Base-by-base conservation (phyloP, 306 rosid genomes). In the Citrullus amarus region DNA sequence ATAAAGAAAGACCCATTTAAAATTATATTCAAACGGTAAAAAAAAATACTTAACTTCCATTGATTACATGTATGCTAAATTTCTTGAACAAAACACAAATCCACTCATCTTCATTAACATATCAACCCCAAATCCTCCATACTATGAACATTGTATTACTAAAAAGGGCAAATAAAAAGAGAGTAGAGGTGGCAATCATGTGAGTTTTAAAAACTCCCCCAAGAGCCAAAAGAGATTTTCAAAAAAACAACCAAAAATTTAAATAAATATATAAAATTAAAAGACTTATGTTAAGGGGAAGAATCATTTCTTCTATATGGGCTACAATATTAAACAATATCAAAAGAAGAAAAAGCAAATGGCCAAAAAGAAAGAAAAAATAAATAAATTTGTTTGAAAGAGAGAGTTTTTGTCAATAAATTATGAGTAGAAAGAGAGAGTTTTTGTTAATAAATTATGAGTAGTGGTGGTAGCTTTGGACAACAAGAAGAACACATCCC, bases 401-500 rank as follows among this genome's bases (percentile, higher is more conserved):
- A 25, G 28, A 25, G 28, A 25, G 28, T 25, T 25, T 25, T 25
- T 25, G 28, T 25, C 1, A 25, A 25, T 25, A 25, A 25, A 25
- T 25, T 25, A 25, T 25, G 28, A 25, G 28, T 25, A 63, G 11
- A 65, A 8, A 65, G 14, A 36, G 25, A 17, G 22, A 11, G 18
- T 54, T n/a, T 68, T 70, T 9, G 18, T 70, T 20, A 70, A 70
- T 70, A 50, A 48, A 71, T 71, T 48, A 71, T 13, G 25, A 71
- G 73, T 70, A 28, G 41, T 70, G 39, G 20, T 70, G 76, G 76
- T 25, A 22, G 41, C 39, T 46, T 70, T 70, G 38, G 76, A 70
- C 76, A 70, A 44, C 39, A 46, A 46, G 13, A 39, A 41, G 41
- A 75, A 86, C 92, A 91, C 78, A 85, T 90, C 89, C 91, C 98